Base-by-base conservation (phyloP, 495 filamentous ascomycete genomes). In the Neurospora pannonica region DNA sequence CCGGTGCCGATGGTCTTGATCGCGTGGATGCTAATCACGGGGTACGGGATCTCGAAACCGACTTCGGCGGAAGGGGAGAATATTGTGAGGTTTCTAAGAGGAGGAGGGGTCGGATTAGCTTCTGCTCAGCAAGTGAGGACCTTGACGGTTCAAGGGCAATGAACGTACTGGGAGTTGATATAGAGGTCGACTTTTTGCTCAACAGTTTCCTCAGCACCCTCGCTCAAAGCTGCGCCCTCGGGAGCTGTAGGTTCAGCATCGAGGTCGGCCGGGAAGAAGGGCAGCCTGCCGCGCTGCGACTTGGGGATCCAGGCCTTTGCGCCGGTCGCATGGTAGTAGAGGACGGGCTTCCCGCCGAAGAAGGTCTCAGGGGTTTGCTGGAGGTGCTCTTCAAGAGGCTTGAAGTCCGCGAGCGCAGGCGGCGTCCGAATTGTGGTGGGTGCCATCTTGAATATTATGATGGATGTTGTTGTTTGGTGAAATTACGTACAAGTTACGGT, bases 11-110 rank as follows among this genome's bases (percentile, higher is more conserved):
- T 74, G 72, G 88, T 88, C 81, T 94, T 92, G 81, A 94, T 89
- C 10, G 95, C 96, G 82, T 99, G 96, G 11, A 98, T 89, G 38
- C 91, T 92, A 79, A 99, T 94, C 39, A 90, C 83, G 5, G 92
- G 94, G 85, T 97, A 99, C 17, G 94, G 92, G 74, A 99, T 94
- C 46, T 90, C 87, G 71, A 97, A 78, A 71, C 94, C 95, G 4
- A 82, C 83, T 39, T 85, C 82, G 67, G 84, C 85, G 24, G 87
- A 71, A 70, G 88, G 82, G 79, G 89, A 92, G 85, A 89, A 95
- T 76, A 97, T 82, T 67, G 89, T 88, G 74, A 97, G 86, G 83
- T 91, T 90, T 71, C 94, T 97, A 73, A 5, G 11, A 60, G 3
- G 43, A 15, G 48, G 71, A 73, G 11, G n/a, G 28, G 38, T 37